Conservation (phyloP, 2,329 filamentous ascomycete genomes). For the Diaporthe batatas region DNA sequence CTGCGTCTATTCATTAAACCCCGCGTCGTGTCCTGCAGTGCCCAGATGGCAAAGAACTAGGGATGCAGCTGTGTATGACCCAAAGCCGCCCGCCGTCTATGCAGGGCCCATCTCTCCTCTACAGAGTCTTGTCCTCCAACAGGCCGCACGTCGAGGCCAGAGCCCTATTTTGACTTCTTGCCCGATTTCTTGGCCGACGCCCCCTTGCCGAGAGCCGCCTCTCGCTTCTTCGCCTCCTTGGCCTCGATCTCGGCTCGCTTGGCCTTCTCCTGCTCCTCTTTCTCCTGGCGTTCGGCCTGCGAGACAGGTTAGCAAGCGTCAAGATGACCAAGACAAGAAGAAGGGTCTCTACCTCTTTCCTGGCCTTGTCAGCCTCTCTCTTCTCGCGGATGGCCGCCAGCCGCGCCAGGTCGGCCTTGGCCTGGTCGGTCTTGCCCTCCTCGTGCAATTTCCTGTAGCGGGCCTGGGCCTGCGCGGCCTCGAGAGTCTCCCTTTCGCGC, state of each 20-base stretch:
- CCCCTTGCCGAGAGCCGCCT: constrained; percentile 61
- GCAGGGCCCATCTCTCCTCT: not conserved
- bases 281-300: constrained; percentile 71
- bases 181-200: constrained; percentile 57
- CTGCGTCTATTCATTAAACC: not conserved
- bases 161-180: constrained; percentile 51
- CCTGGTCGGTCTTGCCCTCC: constrained; percentile 96
- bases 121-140: not conserved
- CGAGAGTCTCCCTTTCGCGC: constrained; percentile 78
- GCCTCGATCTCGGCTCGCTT: constrained; percentile 66
- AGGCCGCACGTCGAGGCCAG: not conserved
- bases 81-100: constrained; percentile 14
- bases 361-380: constrained; percentile 83
- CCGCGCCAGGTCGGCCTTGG: constrained; percentile 87
- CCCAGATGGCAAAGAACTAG: not conserved
- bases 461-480: constrained; percentile 90
- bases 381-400: constrained; percentile 86
- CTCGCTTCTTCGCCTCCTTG: constrained; percentile 68
- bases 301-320: constrained; percentile 45
- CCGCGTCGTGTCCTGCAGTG: constrained; percentile 5
- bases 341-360: constrained; percentile 78
- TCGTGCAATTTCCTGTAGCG: constrained; percentile 92
- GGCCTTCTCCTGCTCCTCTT: constrained; percentile 63
- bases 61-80: constrained; percentile 23
- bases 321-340: not conserved